A percentile compares a stretch with the other conserved stretches of the same genome.
These are phyloP conservation scores for Melanomma pulvis-pyrius DNA, from an alignment of 495 filamentous ascomycete species.

Conservation along the genomic window DNA sequence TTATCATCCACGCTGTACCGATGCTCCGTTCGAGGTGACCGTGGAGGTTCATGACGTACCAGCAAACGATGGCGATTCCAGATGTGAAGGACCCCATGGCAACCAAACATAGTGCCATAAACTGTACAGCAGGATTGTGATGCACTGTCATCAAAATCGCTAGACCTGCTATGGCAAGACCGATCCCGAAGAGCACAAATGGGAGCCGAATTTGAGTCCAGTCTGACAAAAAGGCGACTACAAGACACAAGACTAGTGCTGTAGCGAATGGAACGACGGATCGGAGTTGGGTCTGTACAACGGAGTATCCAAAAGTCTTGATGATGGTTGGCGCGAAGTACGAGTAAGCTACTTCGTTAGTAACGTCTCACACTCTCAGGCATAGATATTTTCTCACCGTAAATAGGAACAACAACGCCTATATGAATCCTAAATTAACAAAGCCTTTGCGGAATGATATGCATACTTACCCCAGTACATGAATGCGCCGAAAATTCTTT, in stretches of 20 bases:
- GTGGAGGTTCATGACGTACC: conserved; percentile 45
- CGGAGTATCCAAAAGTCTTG: conserved; percentile 14
- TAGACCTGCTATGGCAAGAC: conserved; percentile 14
- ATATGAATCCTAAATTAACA: no score
- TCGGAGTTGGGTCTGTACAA: conserved; percentile 13
- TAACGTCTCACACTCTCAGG: neutral
- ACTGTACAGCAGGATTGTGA: conserved; percentile 23
- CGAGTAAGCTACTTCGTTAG: conserved; percentile 17
- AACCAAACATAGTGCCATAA: conserved; percentile 17
- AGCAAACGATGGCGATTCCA: conserved; percentile 42
- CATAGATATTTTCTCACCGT: neutral
- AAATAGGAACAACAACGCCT: conserved; percentile 11
- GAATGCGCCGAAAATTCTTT: conserved; percentile 11
- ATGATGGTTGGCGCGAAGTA: conserved; percentile 19
- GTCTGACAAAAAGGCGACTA: conserved; percentile 19
- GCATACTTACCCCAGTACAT: conserved; percentile 17
- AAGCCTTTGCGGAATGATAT: no score
- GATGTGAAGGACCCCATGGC: conserved; percentile 39
- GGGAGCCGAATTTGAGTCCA: conserved; percentile 2
- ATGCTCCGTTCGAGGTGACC: conserved; percentile 43
- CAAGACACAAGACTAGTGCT: neutral
- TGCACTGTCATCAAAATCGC: conserved; percentile 24
- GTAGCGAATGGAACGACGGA: conserved; percentile 5
- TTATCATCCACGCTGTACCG: conserved; percentile 35
- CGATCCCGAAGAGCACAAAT: conserved; percentile 14